Evolutionary conservation across 371 early-diverging fungal species (phyloP).

Genomic region (Sporodiniella umbellata): DNA sequence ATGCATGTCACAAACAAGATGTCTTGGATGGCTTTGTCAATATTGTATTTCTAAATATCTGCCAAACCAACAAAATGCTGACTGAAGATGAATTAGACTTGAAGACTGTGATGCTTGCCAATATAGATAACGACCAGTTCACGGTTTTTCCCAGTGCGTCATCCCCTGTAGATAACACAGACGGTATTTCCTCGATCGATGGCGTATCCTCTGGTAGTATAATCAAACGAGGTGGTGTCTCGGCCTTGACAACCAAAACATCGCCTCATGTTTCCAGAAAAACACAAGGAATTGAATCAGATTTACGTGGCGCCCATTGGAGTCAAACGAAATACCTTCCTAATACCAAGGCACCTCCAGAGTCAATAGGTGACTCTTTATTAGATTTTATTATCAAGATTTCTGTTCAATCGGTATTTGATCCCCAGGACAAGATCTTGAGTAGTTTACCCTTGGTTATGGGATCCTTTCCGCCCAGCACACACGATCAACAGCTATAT

Average conservation of each 20-base stretch:
- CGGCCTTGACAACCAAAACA: conserved; percentile 43
- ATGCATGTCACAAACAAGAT: conserved; percentile 52
- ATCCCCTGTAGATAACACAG: conserved; percentile 13
- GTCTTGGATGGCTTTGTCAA: conserved; percentile 52
- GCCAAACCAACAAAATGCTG: conserved; percentile 37
- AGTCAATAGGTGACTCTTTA: conserved; percentile 35
- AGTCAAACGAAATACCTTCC: conserved; percentile 20
- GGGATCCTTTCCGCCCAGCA: conserved; percentile 38
- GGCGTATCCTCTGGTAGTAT: conserved; percentile 20
- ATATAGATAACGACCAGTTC: conserved; percentile 15
- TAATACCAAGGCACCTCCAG: conserved; percentile 7
- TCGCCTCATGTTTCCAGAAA: conserved; percentile 42
- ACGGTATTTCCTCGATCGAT: conserved; percentile 18
- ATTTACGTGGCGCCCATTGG: conserved; percentile 22
- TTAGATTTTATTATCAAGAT: conserved; percentile 56
- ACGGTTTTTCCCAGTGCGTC: conserved; percentile 3
- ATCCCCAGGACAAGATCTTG: conserved; percentile 39
- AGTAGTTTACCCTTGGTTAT: conserved; percentile 44
- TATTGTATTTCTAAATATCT: conserved; percentile 54
- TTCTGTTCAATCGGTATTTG: conserved; percentile 54
- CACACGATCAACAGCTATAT: conserved; percentile 32
- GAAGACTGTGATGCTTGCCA: conserved; percentile 33
- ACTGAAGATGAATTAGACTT: conserved; percentile 44
- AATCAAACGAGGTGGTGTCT: conserved; percentile 42
- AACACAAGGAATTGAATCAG: conserved; percentile 14